Percentiles rank a stretch among this genome's conserved stretches.
Evolutionary conservation across 768 basidiomycete species (phyloP).

Genomic region (Russula griseocarnosa): DNA sequence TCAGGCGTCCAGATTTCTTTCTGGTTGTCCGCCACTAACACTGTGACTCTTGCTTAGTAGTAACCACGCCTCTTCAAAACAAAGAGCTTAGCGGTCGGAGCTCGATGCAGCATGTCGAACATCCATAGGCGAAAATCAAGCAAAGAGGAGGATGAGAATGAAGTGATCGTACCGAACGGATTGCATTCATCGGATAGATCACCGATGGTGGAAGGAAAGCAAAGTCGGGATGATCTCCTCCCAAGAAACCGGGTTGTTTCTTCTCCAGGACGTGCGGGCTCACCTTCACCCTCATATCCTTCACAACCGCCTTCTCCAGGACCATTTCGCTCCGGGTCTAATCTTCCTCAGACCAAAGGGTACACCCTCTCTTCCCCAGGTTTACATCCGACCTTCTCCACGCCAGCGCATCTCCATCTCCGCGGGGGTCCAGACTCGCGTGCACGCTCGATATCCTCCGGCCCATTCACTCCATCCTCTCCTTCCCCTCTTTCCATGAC

Average conservation of each 20-base stretch:
- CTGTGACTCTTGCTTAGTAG: not conserved
- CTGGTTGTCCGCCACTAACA: not conserved
- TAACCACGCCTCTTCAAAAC: not conserved
- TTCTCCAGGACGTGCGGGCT: constrained; percentile 22
- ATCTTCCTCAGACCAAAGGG: constrained; percentile 41
- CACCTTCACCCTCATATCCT: constrained; percentile 30
- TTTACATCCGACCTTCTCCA: constrained; percentile 34
- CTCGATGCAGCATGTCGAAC: constrained; percentile 14
- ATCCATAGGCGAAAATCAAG: constrained; percentile 40
- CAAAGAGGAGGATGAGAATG: constrained; percentile 36
- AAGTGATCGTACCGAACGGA: constrained; percentile 26
- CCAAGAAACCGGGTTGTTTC: constrained; percentile 25
- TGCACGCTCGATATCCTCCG: constrained; percentile 46
- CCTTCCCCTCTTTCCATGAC: constrained; percentile 50
- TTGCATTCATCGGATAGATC: constrained; percentile 16
- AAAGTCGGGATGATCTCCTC: constrained; percentile 4
- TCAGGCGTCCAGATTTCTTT: not conserved
- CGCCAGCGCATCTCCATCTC: constrained; percentile 28
- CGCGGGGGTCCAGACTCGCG: constrained; percentile 37
- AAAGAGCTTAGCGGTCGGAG: not conserved
- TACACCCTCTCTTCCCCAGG: constrained; percentile 28
- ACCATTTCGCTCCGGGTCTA: constrained; percentile 33
- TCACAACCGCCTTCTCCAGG: constrained; percentile 31
- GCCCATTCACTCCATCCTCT: constrained; percentile 46
- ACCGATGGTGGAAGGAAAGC: constrained; percentile 1